Evolutionary conservation across 768 basidiomycete genomes (phyloP).

Genomic region (Phaeolepiota aurea): DNA sequence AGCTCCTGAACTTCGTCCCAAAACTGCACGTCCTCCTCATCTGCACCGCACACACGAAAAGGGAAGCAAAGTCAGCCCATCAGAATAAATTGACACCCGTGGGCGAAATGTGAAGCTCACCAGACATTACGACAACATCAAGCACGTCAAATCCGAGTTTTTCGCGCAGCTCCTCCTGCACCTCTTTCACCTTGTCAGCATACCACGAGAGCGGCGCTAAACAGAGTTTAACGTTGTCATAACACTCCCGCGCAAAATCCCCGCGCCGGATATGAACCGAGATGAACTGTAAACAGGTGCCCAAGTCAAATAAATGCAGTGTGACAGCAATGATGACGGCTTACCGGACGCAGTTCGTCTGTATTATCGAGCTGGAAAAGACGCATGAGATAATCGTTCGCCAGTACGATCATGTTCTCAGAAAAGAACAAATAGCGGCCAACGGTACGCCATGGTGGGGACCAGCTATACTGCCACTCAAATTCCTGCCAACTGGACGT

Average conservation of each 20-base stretch:
- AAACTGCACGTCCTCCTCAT: conserved; percentile 34
- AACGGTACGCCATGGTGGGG: conserved; percentile 33
- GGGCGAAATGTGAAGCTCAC: conserved; percentile 10
- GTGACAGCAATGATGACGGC: neutral
- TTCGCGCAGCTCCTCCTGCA: conserved; percentile 23
- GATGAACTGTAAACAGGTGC: conserved; percentile 26
- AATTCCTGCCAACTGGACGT: conserved; percentile 18
- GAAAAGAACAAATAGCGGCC: conserved; percentile 28
- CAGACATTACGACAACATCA: conserved; percentile 36
- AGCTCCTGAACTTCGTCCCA: conserved; percentile 28
- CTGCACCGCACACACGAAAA: too few relatives aligned
- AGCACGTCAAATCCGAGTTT: conserved; percentile 20
- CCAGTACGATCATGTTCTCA: conserved; percentile 3
- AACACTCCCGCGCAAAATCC: conserved; percentile 37
- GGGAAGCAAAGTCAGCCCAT: too few relatives aligned
- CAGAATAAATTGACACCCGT: too few relatives aligned
- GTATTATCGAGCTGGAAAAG: neutral
- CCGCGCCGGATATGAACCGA: conserved; percentile 38
- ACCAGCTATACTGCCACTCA: conserved; percentile 28
- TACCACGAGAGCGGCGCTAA: conserved; percentile 29
- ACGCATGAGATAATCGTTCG: neutral
- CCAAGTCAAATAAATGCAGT: neutral
- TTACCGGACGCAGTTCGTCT: conserved; percentile 10
- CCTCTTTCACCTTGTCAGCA: conserved; percentile 24
- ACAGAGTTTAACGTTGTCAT: conserved; percentile 30